These are phyloP conservation scores for Metroxylon sagu DNA, from an alignment of 176 grass and related monocot genomes.

Conservation along the genomic window DNA sequence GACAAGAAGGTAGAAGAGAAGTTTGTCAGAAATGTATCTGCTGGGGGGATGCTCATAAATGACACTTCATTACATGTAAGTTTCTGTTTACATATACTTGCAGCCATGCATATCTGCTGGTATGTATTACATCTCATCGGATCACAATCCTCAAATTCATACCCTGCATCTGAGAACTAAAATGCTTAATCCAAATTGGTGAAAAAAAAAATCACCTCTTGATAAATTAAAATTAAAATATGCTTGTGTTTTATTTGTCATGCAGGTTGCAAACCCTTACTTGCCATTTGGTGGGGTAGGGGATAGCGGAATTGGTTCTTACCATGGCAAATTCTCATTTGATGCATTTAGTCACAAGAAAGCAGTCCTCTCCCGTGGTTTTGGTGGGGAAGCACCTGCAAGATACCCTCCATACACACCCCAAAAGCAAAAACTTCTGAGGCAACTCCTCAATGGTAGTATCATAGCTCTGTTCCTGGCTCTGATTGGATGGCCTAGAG, in stretches of 20 bases:
- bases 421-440: slow-evolving; percentile 60
- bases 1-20: slow-evolving; percentile 58
- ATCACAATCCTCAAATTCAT: too few relatives aligned
- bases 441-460: slow-evolving; percentile 59
- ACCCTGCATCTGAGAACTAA: too few relatives aligned
- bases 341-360: slow-evolving; percentile 86
- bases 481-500: slow-evolving; percentile 42
- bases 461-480: slow-evolving; percentile 57
- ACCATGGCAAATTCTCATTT: slow-evolving; percentile 89
- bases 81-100: not conserved
- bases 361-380: slow-evolving; percentile 47
- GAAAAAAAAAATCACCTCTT: too few relatives aligned
- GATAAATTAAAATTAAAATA: too few relatives aligned
- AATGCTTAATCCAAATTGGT: too few relatives aligned
- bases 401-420: slow-evolving; percentile 76
- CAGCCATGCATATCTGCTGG: too few relatives aligned
- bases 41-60: slow-evolving; percentile 81
- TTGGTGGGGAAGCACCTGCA: slow-evolving; percentile 30
- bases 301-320: slow-evolving; percentile 67
- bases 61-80: slow-evolving; percentile 69
- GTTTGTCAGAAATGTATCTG: slow-evolving; percentile 48
- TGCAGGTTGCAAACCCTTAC: slow-evolving; percentile 51
- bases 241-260: not conserved
- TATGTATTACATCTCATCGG: too few relatives aligned
- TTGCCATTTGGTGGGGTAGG: slow-evolving; percentile 84